These are phyloP conservation scores for Phoma sp. DNA, from an alignment of 2,329 filamentous ascomycete genomes.

Conservation along the genomic window DNA sequence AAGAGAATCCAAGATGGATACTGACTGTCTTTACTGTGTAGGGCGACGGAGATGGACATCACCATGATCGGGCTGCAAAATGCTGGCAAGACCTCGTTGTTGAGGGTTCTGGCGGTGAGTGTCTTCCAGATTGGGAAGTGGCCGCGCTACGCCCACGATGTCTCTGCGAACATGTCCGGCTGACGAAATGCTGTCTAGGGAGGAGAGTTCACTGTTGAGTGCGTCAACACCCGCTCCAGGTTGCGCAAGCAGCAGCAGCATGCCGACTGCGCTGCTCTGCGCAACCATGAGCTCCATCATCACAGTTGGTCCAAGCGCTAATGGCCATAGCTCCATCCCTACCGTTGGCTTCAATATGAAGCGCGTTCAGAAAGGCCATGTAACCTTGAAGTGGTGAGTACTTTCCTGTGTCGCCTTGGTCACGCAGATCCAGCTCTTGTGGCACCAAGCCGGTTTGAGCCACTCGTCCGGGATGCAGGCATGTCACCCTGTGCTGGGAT, in stretches of 20 bases:
- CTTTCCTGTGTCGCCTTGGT: slow-evolving; percentile 37
- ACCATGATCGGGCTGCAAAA: slow-evolving; percentile 99
- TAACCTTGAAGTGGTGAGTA: slow-evolving; percentile 88
- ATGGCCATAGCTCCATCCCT: slow-evolving; percentile 81
- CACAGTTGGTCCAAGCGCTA: slow-evolving; percentile 44
- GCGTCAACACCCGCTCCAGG: slow-evolving; percentile 58
- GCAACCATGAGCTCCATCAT: slow-evolving; percentile 35
- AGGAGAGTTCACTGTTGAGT: slow-evolving; percentile 98
- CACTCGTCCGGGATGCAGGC: slow-evolving; percentile 39
- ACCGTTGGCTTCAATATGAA: slow-evolving; percentile 99
- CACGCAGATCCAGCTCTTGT: slow-evolving; percentile 47
- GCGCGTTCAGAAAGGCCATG: slow-evolving; percentile 95
- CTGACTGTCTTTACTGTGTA: slow-evolving; percentile 50
- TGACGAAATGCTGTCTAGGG: slow-evolving; percentile 66
- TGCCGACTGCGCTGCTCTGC: slow-evolving; percentile 36
- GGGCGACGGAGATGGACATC: slow-evolving; percentile 99
- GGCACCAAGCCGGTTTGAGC: slow-evolving; percentile 43
- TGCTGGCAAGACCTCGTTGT: slow-evolving; percentile 93
- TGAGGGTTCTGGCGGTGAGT: slow-evolving; percentile 93
- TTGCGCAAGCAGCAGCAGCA: slow-evolving; percentile 36
- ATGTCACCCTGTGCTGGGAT: slow-evolving; percentile 35
- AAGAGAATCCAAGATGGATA: slow-evolving; percentile 21
- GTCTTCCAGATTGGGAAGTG: slow-evolving; percentile 41
- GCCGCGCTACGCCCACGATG: slow-evolving; percentile 34
- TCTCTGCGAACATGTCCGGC: slow-evolving; percentile 27